Base-by-base conservation (phyloP, 345 rosid species). In the Clarkia xantiana region DNA sequence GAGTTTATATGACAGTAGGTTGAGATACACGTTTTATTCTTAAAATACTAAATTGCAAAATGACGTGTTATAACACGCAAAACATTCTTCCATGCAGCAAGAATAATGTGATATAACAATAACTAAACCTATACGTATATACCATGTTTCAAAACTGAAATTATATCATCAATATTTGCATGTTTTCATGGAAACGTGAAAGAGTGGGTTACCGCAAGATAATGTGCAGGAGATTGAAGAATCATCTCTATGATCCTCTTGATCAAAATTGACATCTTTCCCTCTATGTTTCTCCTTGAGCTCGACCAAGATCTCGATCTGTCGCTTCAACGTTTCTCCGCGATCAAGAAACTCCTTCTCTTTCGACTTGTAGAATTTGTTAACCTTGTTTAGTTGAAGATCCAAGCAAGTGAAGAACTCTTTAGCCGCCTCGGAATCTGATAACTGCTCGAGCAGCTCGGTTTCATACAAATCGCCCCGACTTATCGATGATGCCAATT, bases 261-360 rank as follows among this genome's bases (percentile, higher is more conserved):
- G 20, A 48, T 75, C 58, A 20, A 17, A 44, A 14, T 46, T 25
- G 58, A 57, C 63, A 62, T 65, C 88, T 65, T 71, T 81, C 40
- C 54, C 46, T 1, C 65, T 67, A 56, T 76, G 71, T 51, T 78
- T 73, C 59, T 70, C 73, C 64, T 74, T 81, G 55, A 87, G 81
- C 52, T 87, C 80, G 43, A 56, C 57, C 39, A 87, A 90, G 68
- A 86, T 80, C 62, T 80, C 82, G 71, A 84, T 61, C 65, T 93
- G 99, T 56, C 76, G 77, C 80, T 77, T 87, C 69, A 87, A 63
- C 25, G 69, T 72, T 11, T 93, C 96, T 25, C 86, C 94, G 70
- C 99, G 77, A 25, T 86, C 99, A 74, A 80, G 19, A 67, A 93
- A 93, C 72, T 87, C 96, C 51, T 73, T 77, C 82, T 93, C 99